Base-by-base conservation (phyloP, 1,284 basidiomycete genomes). In the Exobasidium rhododendri region DNA sequence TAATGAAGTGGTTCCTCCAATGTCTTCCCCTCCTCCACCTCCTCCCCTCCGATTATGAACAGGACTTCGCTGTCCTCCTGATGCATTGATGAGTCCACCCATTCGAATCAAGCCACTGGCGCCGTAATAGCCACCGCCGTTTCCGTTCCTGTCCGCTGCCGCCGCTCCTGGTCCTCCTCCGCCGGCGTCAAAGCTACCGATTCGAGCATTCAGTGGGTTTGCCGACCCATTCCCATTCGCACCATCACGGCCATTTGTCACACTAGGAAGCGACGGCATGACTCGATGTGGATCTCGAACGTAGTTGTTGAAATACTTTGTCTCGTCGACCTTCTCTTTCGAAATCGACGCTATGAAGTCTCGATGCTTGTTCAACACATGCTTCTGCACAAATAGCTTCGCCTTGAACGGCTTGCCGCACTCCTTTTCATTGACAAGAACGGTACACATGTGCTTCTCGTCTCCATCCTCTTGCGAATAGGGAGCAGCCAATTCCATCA, bases 381-480 rank as follows among this genome's bases (percentile, higher is more conserved):
- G 76, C 70, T 78, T 77, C 59, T 71, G 70, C 2, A 74, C 70
- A 60, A 75, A 77, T 32, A 64, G 62, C 20, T 59, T 59, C 17
- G 71, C 71, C 52, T 70, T 74, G 67, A 78, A 78, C 6, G 71
- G 68, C 61, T 78, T 78, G 53, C 68, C 68, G 29, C 76, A 78
- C 32, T 68, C 63, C 1, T 31, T 43, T 2, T 57, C 56, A 6
- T 59, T 66, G 22, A 46, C 45, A 31, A 70, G 29, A 26, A 77
- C 73, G 7, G 64, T 68, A 57, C 76, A 78, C 11, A 71, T 66
- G 46, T 73, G 71, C 59, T 75, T 75, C 10, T 75, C 76, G 45
- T 56, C 59, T 30, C 68, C 71, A 47, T 74, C 75, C 31, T 75
- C 63, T 40, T 69, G 68, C 57, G 71, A 64, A 40, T 56, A 74